These are phyloP conservation scores for Salix suchowensis DNA, from an alignment of 345 rosid species.

Conservation along the genomic window DNA sequence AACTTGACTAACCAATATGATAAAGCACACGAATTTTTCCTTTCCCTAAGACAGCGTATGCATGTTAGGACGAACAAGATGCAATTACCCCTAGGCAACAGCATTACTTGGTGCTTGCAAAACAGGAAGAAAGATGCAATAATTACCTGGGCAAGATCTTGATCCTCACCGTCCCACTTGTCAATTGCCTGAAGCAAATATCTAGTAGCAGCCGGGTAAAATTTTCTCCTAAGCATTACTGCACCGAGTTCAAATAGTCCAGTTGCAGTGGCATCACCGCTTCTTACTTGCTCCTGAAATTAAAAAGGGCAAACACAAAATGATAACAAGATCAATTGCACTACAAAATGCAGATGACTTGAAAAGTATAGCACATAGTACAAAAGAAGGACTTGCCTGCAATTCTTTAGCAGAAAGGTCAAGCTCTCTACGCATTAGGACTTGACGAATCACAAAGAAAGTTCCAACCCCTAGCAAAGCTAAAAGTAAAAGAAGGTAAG, in stretches of 20 bases:
- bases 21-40: background rate
- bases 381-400: slow-evolving; percentile 45
- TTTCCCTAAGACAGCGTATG: background rate
- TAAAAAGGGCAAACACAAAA: slow-evolving; percentile 7
- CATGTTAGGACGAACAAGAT: background rate
- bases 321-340: background rate
- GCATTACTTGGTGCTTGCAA: background rate
- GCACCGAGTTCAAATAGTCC: slow-evolving; percentile 94
- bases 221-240: slow-evolving; percentile 84
- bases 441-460: slow-evolving; percentile 90
- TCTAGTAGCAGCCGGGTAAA: slow-evolving; percentile 85
- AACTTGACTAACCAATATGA: too few relatives aligned
- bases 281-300: slow-evolving; percentile 91
- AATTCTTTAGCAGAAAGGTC: slow-evolving; percentile 95
- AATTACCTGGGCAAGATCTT: slow-evolving; percentile 95
- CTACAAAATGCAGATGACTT: background rate
- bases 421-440: slow-evolving; percentile 91
- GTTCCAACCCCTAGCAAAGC: slow-evolving; percentile 85
- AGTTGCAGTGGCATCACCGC: slow-evolving; percentile 97
- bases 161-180: slow-evolving; percentile 98
- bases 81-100: background rate
- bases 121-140: background rate
- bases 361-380: background rate
- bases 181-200: slow-evolving; percentile 81
- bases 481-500: slow-evolving; percentile 68